Conservation (phyloP, 768 basidiomycete genomes). For the Termitomyces sp. region DNA sequence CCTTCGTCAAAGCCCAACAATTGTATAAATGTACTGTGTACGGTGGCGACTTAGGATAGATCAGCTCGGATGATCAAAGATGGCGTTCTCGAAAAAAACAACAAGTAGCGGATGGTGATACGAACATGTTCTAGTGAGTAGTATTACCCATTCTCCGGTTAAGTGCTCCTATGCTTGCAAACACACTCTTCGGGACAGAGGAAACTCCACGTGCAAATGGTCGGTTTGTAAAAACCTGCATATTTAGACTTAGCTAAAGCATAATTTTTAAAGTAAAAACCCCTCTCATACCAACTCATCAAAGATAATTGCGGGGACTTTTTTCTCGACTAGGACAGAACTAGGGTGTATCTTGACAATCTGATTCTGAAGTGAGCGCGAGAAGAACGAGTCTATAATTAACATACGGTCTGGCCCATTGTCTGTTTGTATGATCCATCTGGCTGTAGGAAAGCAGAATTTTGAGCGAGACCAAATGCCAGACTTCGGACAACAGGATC, state of each 20-base stretch:
- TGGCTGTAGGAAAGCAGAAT: slow-evolving; percentile 78
- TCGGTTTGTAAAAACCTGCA: slow-evolving; percentile 70
- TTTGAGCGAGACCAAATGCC: slow-evolving; percentile 71
- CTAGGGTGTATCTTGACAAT: slow-evolving; percentile 88
- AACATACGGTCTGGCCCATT: slow-evolving; percentile 60
- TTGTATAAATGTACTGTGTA: neutral
- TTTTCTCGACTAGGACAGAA: slow-evolving; percentile 76
- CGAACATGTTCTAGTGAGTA: neutral
- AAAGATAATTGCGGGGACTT: slow-evolving; percentile 83
- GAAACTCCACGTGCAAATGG: slow-evolving; percentile 94
- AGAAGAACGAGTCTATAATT: neutral
- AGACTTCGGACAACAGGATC: slow-evolving; percentile 69
- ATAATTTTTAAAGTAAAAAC: neutral
- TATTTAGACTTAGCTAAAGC: neutral
- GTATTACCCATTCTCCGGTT: slow-evolving; percentile 19
- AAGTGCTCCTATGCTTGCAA: slow-evolving; percentile 27
- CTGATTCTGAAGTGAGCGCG: slow-evolving; percentile 22
- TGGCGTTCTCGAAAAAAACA: too few species aligned
- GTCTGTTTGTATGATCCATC: slow-evolving; percentile 86
- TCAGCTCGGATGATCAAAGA: neutral
- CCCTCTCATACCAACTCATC: slow-evolving; percentile 75
- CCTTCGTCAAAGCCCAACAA: neutral
- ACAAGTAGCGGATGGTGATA: neutral
- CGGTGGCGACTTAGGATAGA: neutral
- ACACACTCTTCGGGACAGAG: slow-evolving; percentile 55